Evolutionary conservation across 768 basidiomycete species (phyloP), one percentile per base, ranked within the genome.

Genomic region (Suillus brevipes): DNA sequence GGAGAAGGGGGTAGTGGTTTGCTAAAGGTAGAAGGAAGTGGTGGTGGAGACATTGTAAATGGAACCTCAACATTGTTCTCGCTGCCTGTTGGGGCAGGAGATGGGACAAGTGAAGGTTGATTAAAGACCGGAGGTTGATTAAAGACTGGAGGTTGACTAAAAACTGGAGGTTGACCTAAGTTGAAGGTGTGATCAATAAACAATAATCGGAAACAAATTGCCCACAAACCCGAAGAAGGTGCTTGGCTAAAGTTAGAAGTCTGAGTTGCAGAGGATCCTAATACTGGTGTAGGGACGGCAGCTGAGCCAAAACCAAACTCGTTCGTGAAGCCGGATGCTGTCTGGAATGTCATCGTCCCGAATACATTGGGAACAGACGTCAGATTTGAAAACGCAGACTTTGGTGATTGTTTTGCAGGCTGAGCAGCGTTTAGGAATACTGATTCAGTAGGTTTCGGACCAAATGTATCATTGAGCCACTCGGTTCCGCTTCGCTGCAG

Each of bases 351-450:
- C 28, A 65, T 9, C 9, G 61, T 72, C 1, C 75, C 75, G 63
- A 82, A 82, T 6, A 69, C 72, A 42, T 78, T 82, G 2, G 76
- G 74, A 5, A 70, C 66, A 1, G 78, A 68, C 13, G 72, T 69
- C 8, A 81, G 62, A 60, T 72, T 72, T 47, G 79, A 74, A 65
- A 82, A 81, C 12, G 70, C 81, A 3, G 78, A 77, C 53, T 64
- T 61, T 5, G 58, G 16, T 1, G 70, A 53, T 5, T 61, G 55
- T 4, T 70, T 53, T 2, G 67, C 55, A 18, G 74, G 62, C 16
- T 70, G 70, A 60, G 70, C 18, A 18, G 66, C 13, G 4, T 62
- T 42, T 52, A 67, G 67, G 23, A 77, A 71, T 3, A 64, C 64
- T 5, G 77, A 71, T 23, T 70, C 64, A 5, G 75, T 66, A 31